Evolutionary conservation across 257 asterid species (phyloP), one percentile per base, ranked within the genome.

Genomic region (Salvia rosmarinus): DNA sequence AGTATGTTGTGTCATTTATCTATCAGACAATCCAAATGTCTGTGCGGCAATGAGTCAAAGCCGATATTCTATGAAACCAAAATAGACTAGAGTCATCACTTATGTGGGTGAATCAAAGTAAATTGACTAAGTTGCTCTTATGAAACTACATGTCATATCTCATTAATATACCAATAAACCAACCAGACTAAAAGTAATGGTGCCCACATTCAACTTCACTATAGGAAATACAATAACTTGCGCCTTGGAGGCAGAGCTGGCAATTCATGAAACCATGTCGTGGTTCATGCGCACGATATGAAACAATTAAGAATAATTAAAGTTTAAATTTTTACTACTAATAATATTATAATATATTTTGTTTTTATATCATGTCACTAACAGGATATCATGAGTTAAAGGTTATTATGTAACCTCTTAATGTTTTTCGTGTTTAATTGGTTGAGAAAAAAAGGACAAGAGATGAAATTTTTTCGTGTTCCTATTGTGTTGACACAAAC

Each of bases 171-270:
- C 54, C 42, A 63, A 34, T 43, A 20, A 14, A 51, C 25, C 65
- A 54, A 39, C 44, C 55, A 49, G 56, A 34, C 19, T 55, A 7
- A 47, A 77, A 47, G 13, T 51, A 13, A 72, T 51, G 65, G 56
- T 20, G 61, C 52, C 34, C 8, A 5, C 51, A 16, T 51, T 39
- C 64, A 42, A 10, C 40, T 68, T 52, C 66, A 70, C 60, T 39
- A 8, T 12, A 32, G 16, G 4, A 46, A 43, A 54, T 17, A 20
- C 20, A 44, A 67, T 17, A 47, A 57, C 28, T 9, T 23, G 14
- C 10, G 44, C 44, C 44, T 46, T 46, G 52, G 1, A 7, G 52
- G 16, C 3, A 46, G 52, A 12, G 19, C 52, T 4, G 20, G 20
- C 7, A 14, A 46, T 46, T 46, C 17, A 16, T 46, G 9, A 8